Evolutionary conservation across 768 basidiomycete species (phyloP).

Genomic region (Tubosaeta sp.): DNA sequence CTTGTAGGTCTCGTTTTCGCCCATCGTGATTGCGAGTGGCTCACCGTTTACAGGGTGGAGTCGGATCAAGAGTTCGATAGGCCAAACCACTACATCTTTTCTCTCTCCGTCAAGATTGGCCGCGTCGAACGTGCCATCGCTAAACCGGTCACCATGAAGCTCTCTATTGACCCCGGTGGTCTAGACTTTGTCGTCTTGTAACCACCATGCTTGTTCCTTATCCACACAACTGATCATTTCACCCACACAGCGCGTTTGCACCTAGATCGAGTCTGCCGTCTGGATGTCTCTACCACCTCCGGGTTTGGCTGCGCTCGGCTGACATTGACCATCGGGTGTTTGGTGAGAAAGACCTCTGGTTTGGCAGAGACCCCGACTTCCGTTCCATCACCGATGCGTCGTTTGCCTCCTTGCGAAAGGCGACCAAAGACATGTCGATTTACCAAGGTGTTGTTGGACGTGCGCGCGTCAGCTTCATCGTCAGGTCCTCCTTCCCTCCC

Average conservation of each 20-base stretch:
- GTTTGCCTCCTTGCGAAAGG: conserved; percentile 46
- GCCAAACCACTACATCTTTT: conserved; percentile 44
- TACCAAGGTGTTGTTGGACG: conserved; percentile 56
- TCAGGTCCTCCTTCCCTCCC: conserved; percentile 35
- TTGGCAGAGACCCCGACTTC: conserved; percentile 66
- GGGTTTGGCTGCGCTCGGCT: conserved; percentile 59
- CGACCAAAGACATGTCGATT: conserved; percentile 42
- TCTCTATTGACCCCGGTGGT: conserved; percentile 49
- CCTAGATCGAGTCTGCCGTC: conserved; percentile 53
- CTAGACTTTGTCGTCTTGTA: conserved; percentile 65
- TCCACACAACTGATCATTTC: neutral
- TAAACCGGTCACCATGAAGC: conserved; percentile 42
- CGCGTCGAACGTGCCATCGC: conserved; percentile 52
- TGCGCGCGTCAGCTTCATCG: conserved; percentile 52
- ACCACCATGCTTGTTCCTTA: conserved; percentile 11
- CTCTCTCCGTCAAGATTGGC: conserved; percentile 50
- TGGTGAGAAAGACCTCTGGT: conserved; percentile 60
- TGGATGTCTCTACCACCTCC: conserved; percentile 52
- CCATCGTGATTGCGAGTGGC: neutral
- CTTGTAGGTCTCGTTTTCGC: conserved; percentile 36
- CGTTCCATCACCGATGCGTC: conserved; percentile 51
- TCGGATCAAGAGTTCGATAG: conserved; percentile 17
- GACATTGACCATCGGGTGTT: conserved; percentile 62
- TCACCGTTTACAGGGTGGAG: conserved; percentile 28
- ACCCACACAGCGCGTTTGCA: conserved; percentile 46